Evolutionary conservation across 2,329 filamentous ascomycete genomes (phyloP).

Genomic region (Scytalidium sp.): DNA sequence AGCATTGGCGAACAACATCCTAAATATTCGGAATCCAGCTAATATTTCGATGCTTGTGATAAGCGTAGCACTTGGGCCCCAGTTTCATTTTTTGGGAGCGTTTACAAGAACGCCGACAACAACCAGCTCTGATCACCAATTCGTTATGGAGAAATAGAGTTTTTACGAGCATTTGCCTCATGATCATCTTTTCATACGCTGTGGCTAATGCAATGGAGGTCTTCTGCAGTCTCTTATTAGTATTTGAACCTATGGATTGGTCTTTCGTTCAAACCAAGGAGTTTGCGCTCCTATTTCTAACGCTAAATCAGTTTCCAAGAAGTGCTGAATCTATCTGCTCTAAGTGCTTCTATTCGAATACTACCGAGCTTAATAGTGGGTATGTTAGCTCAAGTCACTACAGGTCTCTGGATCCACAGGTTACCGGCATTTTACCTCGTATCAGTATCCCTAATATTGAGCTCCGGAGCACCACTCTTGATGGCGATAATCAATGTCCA

Average conservation of each 20-base stretch:
- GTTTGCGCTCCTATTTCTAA: slow-evolving; percentile 2
- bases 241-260: slow-evolving; percentile 3
- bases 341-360: slow-evolving; percentile 43
- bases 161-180: slow-evolving; percentile 54
- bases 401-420: slow-evolving; percentile 43
- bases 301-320: slow-evolving; percentile 43
- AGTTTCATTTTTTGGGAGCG: slow-evolving; percentile 53
- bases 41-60: slow-evolving; percentile 45
- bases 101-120: slow-evolving; percentile 39
- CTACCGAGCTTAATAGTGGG: slow-evolving; percentile 44
- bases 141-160: slow-evolving; percentile 55
- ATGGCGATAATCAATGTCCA: slow-evolving; percentile 50
- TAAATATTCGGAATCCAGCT: slow-evolving; percentile 37
- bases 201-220: slow-evolving; percentile 45
- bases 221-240: slow-evolving; percentile 47
- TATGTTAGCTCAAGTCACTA: slow-evolving; percentile 37
- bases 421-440: slow-evolving; percentile 38
- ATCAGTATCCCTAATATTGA: slow-evolving; percentile 36
- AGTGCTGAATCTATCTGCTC: slow-evolving; percentile 41
- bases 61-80: slow-evolving; percentile 39
- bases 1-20: slow-evolving; percentile 34
- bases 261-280: neutral
- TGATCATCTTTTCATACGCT: slow-evolving; percentile 42
- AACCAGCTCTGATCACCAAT: slow-evolving; percentile 59
- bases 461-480: slow-evolving; percentile 44